phyloP scores from a whole-genome alignment of 2,329 filamentous ascomycete genomes.

The Raffaelea ambrosiae region DNA sequence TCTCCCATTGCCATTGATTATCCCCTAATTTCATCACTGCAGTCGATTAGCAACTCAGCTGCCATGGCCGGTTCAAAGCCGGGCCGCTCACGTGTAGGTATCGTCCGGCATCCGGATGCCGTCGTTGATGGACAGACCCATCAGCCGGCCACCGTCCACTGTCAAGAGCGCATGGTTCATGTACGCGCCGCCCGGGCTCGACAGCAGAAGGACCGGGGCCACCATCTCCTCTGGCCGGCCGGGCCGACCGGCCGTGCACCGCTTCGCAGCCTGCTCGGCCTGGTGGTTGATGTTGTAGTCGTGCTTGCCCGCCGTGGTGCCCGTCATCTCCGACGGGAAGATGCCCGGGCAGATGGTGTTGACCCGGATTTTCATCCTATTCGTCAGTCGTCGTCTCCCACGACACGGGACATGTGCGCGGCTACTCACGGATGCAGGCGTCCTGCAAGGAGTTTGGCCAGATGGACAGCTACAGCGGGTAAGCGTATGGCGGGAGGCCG shows the following conservation, averaged over 20 bases:
- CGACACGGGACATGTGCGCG: background rate
- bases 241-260: conserved; percentile 16
- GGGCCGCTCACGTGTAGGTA: conserved; percentile 10
- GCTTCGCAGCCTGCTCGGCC: conserved; percentile 15
- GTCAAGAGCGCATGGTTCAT: conserved; percentile 18
- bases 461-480: conserved; percentile 12
- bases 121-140: conserved; percentile 10
- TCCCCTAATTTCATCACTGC: background rate
- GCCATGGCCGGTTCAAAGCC: background rate
- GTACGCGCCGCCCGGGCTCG: conserved; percentile 17
- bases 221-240: conserved; percentile 19
- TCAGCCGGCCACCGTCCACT: conserved; percentile 17
- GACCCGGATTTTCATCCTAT: conserved; percentile 17
- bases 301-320: conserved; percentile 12
- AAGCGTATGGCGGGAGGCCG: no score
- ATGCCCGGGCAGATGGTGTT: conserved; percentile 17
- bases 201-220: conserved; percentile 16
- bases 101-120: conserved; percentile 11
- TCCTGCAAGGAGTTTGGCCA: conserved; percentile 13
- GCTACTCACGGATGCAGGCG: conserved; percentile 13
- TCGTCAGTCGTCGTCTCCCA: background rate
- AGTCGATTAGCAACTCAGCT: background rate
- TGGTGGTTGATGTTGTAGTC: conserved; percentile 13
- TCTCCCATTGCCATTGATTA: background rate
- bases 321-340: conserved; percentile 16